Evolutionary conservation across 805 yeast species (phyloP), one percentile per base, ranked within the genome.

Genomic region (Wickerhamomyces rabaulensis): DNA sequence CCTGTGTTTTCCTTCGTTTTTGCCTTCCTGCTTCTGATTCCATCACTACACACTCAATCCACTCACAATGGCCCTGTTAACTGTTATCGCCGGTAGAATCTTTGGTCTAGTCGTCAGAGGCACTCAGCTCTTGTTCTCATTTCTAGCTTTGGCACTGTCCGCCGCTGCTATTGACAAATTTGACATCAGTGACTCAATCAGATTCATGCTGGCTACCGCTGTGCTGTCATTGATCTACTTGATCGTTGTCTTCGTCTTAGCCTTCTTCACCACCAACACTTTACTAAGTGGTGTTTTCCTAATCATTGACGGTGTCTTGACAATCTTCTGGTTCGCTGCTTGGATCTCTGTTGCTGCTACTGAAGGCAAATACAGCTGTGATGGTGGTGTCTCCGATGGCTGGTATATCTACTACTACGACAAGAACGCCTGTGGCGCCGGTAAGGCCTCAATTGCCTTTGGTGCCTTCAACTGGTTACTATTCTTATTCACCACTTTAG

Each of bases 281-380:
- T 52, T 62, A 13, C 45, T 57, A 19, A 56, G 61, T 10, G 66
- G 66, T 31, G 46, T 52, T 4, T 40, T 60, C 31, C 44, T 63
- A 17, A 20, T 60, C n/a, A 46, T 56, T 21, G 71, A 67, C 44
- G 39, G 53, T 9, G 20, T 66, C 9, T 25, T 66, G 35, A 40
- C 56, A 10, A 39, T 62, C 26, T 40, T 66, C 20, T 65, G 68
- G 68, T 44, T 67, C 12, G 52, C 61, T 39, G 63, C 65, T 3
- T 67, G 64, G 39, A 56, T 67, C 42, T 68, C 67, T 23, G 49
- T 56, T 6, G 67, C 68, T 7, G 49, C 63, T 16, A 52, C 20
- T 33, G 19, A 4, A 16, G 36, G 36, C 16, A n/a, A n/a, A 16
- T 16, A 16, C 20, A 33, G 12, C 12, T 33, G 36, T 17, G 12